Conservation (phyloP, 352 stramenopile species). For the Phytophthora ramorum region DNA sequence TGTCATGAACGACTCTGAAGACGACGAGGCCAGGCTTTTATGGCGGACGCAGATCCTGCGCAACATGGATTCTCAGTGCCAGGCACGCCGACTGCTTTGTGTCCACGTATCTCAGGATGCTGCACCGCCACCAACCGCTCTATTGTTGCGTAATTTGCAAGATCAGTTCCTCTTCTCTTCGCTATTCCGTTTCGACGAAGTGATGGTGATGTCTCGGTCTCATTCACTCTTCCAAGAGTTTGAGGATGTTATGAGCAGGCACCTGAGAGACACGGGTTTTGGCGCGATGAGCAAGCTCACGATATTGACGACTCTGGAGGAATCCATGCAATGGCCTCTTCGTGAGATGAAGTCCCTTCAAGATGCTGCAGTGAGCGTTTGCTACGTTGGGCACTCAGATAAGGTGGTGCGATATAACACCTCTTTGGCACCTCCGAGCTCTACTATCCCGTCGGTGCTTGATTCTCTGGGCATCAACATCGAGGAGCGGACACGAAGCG, state of each 20-base stretch:
- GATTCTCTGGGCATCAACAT: conserved; percentile 34
- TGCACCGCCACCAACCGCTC: conserved; percentile 3
- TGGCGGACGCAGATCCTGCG: conserved; percentile 38
- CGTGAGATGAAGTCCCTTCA: conserved; percentile 10
- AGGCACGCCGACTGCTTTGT: conserved; percentile 39
- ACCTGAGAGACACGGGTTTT: conserved; percentile 8
- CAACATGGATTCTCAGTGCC: conserved; percentile 29
- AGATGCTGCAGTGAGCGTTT: conserved; percentile 13
- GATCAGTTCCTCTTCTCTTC: conserved; percentile 18
- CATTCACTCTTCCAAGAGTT: conserved; percentile 30
- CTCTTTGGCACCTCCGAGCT: conserved; percentile 3
- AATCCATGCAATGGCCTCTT: conserved; percentile 30
- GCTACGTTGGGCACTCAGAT: conserved; percentile 4
- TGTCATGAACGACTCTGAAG: conserved; percentile 6
- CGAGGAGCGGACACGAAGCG: conserved; percentile 33
- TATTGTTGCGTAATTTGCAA: conserved; percentile 24
- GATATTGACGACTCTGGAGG: conserved; percentile 32
- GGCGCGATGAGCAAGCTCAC: conserved; percentile 29
- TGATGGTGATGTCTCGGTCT: conserved; percentile 26
- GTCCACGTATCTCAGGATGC: conserved; percentile 22
- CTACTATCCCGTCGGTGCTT: conserved; percentile 19
- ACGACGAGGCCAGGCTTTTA: conserved; percentile 20
- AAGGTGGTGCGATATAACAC: conserved; percentile 8
- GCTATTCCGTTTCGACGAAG: conserved; percentile 17
- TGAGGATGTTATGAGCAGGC: conserved; percentile 28